phyloP scores from a whole-genome alignment of 2,329 filamentous ascomycete genomes.

The Exophiala alcalophila region DNA sequence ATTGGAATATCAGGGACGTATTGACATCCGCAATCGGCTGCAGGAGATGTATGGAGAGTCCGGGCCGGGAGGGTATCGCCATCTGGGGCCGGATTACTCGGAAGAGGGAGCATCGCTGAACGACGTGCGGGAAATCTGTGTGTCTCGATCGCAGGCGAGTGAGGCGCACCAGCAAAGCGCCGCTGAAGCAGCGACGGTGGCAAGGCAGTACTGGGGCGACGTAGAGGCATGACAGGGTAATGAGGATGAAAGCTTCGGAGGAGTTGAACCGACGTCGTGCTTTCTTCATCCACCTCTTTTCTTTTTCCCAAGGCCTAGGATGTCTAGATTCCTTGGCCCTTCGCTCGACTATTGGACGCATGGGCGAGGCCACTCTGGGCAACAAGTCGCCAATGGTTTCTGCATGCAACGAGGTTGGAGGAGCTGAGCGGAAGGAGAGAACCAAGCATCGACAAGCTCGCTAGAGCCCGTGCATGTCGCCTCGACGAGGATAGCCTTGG shows the following conservation, averaged over 20 bases:
- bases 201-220: slow-evolving; percentile 11
- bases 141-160: neutral
- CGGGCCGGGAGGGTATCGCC: slow-evolving; percentile 13
- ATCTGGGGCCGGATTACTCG: slow-evolving; percentile 19
- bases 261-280: no score
- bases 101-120: slow-evolving; percentile 14
- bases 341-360: no score
- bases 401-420: slow-evolving; percentile 1
- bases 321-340: no score
- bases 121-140: slow-evolving; percentile 14
- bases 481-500: slow-evolving; percentile 4
- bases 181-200: slow-evolving; percentile 9
- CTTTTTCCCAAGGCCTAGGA: no score
- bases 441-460: slow-evolving; percentile 25
- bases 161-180: slow-evolving; percentile 5
- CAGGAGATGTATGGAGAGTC: slow-evolving; percentile 13
- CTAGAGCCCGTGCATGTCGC: slow-evolving; percentile 18
- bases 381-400: slow-evolving; percentile 8
- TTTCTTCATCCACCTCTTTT: no score
- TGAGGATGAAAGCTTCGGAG: no score
- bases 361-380: no score
- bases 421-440: slow-evolving; percentile 4
- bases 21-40: slow-evolving; percentile 10
- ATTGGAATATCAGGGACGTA: slow-evolving; percentile 14
- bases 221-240: slow-evolving; percentile 6